Percentiles rank a stretch among this genome's conserved stretches.
phyloP scores from a whole-genome alignment of 257 asterid genomes.

The Jacaranda mimosifolia region DNA sequence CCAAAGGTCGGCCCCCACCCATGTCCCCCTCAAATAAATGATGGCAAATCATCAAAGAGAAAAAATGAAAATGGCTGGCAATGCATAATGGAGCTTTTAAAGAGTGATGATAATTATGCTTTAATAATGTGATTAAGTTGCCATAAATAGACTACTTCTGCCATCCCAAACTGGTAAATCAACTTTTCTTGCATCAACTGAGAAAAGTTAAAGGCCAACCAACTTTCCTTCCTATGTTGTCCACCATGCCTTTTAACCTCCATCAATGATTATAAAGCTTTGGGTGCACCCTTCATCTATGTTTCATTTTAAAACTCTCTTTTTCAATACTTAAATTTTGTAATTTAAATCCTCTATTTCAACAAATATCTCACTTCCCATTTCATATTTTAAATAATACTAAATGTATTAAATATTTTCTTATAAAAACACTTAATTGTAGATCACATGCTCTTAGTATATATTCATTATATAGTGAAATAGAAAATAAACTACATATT shows the following conservation, averaged over 20 bases:
- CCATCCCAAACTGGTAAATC: constrained; percentile 20
- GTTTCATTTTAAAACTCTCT: no score
- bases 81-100: background rate
- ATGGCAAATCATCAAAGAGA: background rate
- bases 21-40: background rate
- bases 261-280: constrained; percentile 2
- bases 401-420: no score
- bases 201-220: background rate
- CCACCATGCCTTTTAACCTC: background rate
- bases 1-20: background rate
- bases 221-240: background rate
- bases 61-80: background rate
- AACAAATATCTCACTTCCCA: no score
- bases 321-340: no score
- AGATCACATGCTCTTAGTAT: no score
- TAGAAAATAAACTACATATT: no score
- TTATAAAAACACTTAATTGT: no score
- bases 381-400: no score
- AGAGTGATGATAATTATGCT: background rate
- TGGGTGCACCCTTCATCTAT: background rate
- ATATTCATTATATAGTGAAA: no score
- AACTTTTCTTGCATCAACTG: constrained; percentile 6
- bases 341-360: no score
- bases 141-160: constrained; percentile 17
- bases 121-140: constrained; percentile 21